Evolutionary conservation across 2,329 filamentous ascomycete species (phyloP).

Genomic region (Albifimbria verrucaria): DNA sequence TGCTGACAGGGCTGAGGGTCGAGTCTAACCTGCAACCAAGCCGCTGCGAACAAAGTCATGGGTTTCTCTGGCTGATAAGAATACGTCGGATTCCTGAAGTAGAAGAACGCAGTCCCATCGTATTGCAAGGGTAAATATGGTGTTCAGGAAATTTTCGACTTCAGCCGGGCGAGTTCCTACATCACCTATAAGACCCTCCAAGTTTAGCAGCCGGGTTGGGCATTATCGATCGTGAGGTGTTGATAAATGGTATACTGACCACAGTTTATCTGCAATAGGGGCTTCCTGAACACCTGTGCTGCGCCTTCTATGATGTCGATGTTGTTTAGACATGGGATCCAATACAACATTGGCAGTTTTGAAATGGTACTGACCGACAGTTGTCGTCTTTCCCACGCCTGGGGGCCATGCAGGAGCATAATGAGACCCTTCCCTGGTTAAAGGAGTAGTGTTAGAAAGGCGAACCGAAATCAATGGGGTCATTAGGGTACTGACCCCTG

Average conservation of each 20-base stretch:
- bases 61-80: slow-evolving; percentile 11
- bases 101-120: slow-evolving; percentile 19
- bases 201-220: no score
- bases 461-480: not conserved
- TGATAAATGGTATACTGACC: no score
- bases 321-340: not conserved
- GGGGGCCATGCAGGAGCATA: slow-evolving; percentile 24
- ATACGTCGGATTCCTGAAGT: slow-evolving; percentile 18
- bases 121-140: slow-evolving; percentile 14
- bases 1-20: not conserved
- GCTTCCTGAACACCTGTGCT: slow-evolving; percentile 9
- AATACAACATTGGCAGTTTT: not conserved
- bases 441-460: not conserved
- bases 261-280: slow-evolving; percentile 16
- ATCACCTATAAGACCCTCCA: slow-evolving; percentile 14
- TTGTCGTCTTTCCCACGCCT: slow-evolving; percentile 25
- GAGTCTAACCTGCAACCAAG: slow-evolving; percentile 13
- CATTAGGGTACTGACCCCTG: slow-evolving; percentile 22
- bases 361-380: slow-evolving; percentile 16
- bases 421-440: slow-evolving; percentile 22
- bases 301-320: slow-evolving; percentile 6
- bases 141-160: slow-evolving; percentile 12
- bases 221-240: no score
- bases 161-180: slow-evolving; percentile 10
- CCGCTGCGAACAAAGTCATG: slow-evolving; percentile 16